Percentiles rank a stretch among this genome's conserved stretches.
Evolutionary conservation across 2,329 filamentous ascomycete genomes (phyloP).

Genomic region (Trichoderma brevicompactum): DNA sequence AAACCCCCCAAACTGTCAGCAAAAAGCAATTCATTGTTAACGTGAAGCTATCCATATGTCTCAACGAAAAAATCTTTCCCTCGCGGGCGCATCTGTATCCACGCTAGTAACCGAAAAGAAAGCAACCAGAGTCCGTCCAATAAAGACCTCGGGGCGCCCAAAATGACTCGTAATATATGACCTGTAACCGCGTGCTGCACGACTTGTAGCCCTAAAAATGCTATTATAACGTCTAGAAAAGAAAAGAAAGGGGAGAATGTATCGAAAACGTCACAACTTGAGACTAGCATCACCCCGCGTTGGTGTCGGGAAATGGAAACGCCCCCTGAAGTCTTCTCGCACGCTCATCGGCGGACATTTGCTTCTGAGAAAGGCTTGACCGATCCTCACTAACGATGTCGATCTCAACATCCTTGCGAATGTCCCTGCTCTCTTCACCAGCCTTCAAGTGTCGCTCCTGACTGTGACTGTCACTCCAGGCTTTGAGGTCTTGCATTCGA

Average conservation of each 20-base stretch:
- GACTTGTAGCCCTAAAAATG: too few relatives aligned
- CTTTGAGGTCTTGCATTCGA: constrained; percentile 32
- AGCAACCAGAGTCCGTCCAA: not conserved
- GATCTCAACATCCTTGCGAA: constrained; percentile 17
- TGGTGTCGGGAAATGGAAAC: not conserved
- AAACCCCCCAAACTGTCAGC: not conserved
- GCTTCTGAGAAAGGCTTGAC: not conserved
- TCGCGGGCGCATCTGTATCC: not conserved
- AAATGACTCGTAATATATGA: not conserved
- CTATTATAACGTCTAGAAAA: not conserved
- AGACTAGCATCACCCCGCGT: not conserved
- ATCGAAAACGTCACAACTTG: not conserved
- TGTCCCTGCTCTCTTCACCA: not conserved
- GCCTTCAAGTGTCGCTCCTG: not conserved
- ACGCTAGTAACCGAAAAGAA: not conserved
- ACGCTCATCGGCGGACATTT: constrained; percentile 13
- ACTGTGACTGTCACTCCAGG: constrained; percentile 16
- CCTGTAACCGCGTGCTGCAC: not conserved
- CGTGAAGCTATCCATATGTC: not conserved
- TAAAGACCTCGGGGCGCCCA: too few relatives aligned
- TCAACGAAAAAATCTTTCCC: not conserved
- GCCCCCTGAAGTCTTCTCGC: constrained; percentile 6
- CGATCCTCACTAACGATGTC: constrained; percentile 7
- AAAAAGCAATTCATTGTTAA: not conserved
- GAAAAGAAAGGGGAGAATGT: not conserved